Conservation (phyloP, 1,284 basidiomycete genomes). For the Ceratobasidium sp. region DNA sequence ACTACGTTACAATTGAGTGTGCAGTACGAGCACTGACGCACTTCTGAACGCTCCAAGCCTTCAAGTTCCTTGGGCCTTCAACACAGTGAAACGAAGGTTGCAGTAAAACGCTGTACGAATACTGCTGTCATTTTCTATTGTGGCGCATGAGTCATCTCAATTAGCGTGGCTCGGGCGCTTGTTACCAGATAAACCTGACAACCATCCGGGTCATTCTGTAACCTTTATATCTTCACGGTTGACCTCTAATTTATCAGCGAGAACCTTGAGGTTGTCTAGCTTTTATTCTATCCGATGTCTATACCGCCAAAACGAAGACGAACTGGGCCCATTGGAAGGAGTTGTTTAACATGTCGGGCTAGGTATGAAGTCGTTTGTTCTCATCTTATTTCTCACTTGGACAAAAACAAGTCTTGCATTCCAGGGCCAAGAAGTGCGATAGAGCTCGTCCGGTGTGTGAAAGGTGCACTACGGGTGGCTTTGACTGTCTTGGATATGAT, state of each 20-base stretch:
- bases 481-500: conserved; percentile 39
- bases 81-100: too few species aligned
- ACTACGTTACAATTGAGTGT: too few species aligned
- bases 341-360: conserved; percentile 15
- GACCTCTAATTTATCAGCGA: neutral
- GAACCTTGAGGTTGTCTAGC: neutral
- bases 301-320: neutral
- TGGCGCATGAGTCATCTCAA: too few species aligned
- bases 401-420: neutral
- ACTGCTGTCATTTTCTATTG: too few species aligned
- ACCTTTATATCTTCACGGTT: too few species aligned
- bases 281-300: neutral
- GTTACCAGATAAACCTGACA: too few species aligned
- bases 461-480: conserved; percentile 12
- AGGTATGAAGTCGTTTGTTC: neutral
- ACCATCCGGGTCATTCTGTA: too few species aligned
- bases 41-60: too few species aligned
- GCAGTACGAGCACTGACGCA: too few species aligned
- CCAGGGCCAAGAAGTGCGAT: conserved; percentile 39
- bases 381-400: neutral
- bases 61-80: too few species aligned
- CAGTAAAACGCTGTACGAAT: too few species aligned
- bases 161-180: too few species aligned
- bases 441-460: conserved; percentile 16
- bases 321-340: conserved; percentile 31